phyloP scores from a whole-genome alignment of 371 early-diverging fungal genomes.

The Zychaea mexicana region DNA sequence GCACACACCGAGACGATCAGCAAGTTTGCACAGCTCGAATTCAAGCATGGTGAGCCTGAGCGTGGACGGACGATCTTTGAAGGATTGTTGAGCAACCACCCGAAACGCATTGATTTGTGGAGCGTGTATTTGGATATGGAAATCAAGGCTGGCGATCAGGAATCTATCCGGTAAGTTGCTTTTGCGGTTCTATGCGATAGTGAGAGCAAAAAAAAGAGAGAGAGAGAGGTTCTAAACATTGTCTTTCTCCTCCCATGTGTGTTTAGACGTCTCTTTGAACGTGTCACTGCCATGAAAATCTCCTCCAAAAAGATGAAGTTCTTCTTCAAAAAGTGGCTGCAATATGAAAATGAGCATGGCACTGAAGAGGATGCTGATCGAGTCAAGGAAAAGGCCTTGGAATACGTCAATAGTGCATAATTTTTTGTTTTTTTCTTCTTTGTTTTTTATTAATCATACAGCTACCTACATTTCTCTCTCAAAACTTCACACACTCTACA shows the following conservation, averaged over 20 bases:
- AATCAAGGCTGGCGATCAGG: conserved; percentile 70
- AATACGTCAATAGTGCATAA: conserved; percentile 73
- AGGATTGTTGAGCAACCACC: conserved; percentile 87
- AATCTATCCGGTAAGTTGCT: conserved; percentile 66
- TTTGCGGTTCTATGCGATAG: too few species aligned
- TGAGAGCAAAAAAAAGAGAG: too few species aligned
- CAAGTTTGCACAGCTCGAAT: conserved; percentile 95
- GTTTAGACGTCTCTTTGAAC: conserved; percentile 81
- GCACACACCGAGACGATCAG: conserved; percentile 88
- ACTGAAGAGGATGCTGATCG: conserved; percentile 75
- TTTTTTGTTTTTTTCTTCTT: background rate
- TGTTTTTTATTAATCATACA: background rate
- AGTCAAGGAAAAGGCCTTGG: conserved; percentile 86
- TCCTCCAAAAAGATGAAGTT: conserved; percentile 98
- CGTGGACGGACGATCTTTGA: conserved; percentile 96
- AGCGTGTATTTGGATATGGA: conserved; percentile 96
- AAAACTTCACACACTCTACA: too few species aligned
- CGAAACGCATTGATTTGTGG: conserved; percentile 96
- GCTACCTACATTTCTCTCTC: background rate
- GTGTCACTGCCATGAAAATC: conserved; percentile 81
- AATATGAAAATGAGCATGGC: conserved; percentile 89
- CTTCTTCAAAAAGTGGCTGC: conserved; percentile 96
- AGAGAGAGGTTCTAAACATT: too few species aligned
- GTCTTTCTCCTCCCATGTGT: too few species aligned
- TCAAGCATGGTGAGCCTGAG: conserved; percentile 91